Base-by-base conservation (phyloP, 192 early-diverging fungal genomes). In the Diversispora eburnea region DNA sequence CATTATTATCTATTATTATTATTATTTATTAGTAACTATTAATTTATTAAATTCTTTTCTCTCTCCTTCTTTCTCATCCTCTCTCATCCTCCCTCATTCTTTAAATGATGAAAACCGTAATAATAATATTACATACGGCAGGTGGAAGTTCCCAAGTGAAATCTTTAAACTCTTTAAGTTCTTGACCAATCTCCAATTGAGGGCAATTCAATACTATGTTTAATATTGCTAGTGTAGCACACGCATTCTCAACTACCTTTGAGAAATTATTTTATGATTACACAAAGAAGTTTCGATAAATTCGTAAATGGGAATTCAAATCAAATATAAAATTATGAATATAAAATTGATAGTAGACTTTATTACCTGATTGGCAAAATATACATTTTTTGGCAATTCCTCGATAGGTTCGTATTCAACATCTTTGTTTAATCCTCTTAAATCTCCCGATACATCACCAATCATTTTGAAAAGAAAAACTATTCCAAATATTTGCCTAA, bases 201-300 rank as follows among this genome's bases (percentile, higher is more conserved):
- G 57, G 57, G 59, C 78, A 80, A 73, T 91, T 91, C 13, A 91
- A 73, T 60, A 91, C 73, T 8, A 91, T 79, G 8, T 83, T 85
- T 39, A 91, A 77, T 65, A 91, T 82, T 12, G 89, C 90, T 74
- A 91, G 86, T 6, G 89, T 90, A 8, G 90, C 88, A 73, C 90
- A 91, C 1, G 89, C 90, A 72, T 91, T 88, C 43, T 88, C 78
- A 55, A 90, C 82, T 0, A 91, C 78, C 79, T 91, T 33, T 33
- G 81, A 22, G 10, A 52, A 3, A 52, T 52, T 52, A 12, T 52
- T 4, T 52, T 52, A 52, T 52, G 51, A 10, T 0, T 10, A 33
- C 25, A 33, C 25, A 78, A 55, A 80, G 63, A 62, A 72, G 10
- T 61, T 67, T 45, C 39, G 48, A 52, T 25, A 42, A 33, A 57